Base-by-base conservation (phyloP, 2,329 filamentous ascomycete species). In the Tolypocladium amazonense region DNA sequence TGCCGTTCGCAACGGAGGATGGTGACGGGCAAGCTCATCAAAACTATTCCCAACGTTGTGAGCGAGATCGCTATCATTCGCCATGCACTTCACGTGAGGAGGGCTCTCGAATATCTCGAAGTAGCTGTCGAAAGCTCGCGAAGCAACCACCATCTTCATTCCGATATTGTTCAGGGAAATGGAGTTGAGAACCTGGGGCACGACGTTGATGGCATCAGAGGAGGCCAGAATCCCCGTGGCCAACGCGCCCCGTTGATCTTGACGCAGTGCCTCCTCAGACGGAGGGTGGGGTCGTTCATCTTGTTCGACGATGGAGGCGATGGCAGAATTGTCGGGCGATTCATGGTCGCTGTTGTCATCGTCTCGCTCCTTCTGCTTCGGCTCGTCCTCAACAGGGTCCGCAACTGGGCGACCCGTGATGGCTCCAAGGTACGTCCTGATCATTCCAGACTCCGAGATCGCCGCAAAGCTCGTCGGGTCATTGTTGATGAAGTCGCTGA, bases 401-500 rank as follows among this genome's bases (percentile, higher is more conserved):
- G 74, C 67, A 6, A 85, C 70, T 6, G 75, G 68, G 33, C 75
- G 76, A 5, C 82, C 80, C 1, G 86, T 95, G 58, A 97, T 83
- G 4, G 92, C 86, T 72, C 93, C 88, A 18, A 99, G 80, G 61
- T 97, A 88, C 57, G 87, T 90, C 70, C 88, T 88, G 68, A 94
- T 92, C 66, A 99, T 82, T 27, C 92, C 92, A 57, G 94, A 93
- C 75, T 99, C 94, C 18, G 90, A 91, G 64, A 99, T 94, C 30
- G 96, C 91, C 35, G 91, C 88, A 71, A 96, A 99, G 72, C 94
- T 99, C 0, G 94, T 99, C 0, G 94, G 94, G 69, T 99, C 94
- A 70, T 97, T 97, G 75, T 99, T 95, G 67, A 99, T 96, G 73
- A 99, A 99, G 67, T 91, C 93, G 69, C 90, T 94, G 57, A 99